Conservation (phyloP, 305 asterid genomes). For the Fraxinus baroniana region DNA sequence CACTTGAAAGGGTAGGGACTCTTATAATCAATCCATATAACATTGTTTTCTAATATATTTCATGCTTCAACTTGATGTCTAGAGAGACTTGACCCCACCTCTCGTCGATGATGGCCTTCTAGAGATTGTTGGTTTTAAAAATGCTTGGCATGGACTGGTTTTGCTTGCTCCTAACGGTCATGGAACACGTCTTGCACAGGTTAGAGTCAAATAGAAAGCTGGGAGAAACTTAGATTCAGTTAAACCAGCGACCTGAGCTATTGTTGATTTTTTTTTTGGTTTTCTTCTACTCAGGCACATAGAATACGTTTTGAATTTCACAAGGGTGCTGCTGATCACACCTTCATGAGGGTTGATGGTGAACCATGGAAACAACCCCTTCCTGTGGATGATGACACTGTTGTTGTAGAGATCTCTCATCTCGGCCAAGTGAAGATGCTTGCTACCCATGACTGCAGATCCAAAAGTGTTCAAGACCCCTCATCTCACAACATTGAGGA, state of each 20-base stretch:
- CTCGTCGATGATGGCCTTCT: conserved; percentile 78
- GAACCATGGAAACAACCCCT: conserved; percentile 97
- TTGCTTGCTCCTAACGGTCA: conserved; percentile 81
- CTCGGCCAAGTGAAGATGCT: conserved; percentile 81
- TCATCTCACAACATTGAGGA: conserved; percentile 39
- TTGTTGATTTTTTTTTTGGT: not conserved
- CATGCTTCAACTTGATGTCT: conserved; percentile 26
- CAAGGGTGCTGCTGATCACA: conserved; percentile 65
- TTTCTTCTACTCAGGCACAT: conserved; percentile 45
- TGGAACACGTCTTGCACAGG: conserved; percentile 96
- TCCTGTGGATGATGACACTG: conserved; percentile 66
- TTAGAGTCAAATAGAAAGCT: conserved; percentile 10
- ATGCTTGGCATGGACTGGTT: conserved; percentile 95
- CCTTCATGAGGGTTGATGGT: conserved; percentile 93
- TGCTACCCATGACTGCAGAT: conserved; percentile 51
- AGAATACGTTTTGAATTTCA: conserved; percentile 74
- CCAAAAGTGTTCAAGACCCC: conserved; percentile 53
- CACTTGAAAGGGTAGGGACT: not conserved
- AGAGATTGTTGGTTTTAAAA: conserved; percentile 86
- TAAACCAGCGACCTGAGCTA: not conserved
- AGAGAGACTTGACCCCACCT: conserved; percentile 83
- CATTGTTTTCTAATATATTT: not conserved
- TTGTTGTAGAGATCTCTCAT: conserved; percentile 76
- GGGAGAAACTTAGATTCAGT: not conserved
- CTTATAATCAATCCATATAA: not conserved